Evolutionary conservation across 2,329 filamentous ascomycete genomes (phyloP).

Genomic region (Coniochaeta sp.): DNA sequence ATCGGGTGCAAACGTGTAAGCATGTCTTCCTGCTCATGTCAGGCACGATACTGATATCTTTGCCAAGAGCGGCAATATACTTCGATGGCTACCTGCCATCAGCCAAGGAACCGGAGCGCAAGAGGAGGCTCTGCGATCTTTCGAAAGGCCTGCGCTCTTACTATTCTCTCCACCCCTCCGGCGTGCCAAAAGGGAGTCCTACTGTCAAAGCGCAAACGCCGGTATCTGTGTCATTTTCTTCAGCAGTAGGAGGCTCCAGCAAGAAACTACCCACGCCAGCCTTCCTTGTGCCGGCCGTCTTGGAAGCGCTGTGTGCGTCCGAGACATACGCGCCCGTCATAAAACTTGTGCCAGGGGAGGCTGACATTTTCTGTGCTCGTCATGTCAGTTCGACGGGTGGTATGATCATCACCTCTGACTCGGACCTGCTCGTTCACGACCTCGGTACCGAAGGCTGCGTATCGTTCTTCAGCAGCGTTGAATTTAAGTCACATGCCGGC

Average conservation of each 20-base stretch:
- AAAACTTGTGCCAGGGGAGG: conserved; percentile 71
- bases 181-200: conserved; percentile 8
- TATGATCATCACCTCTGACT: conserved; percentile 72
- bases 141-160: conserved; percentile 48
- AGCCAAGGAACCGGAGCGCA: conserved; percentile 55
- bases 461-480: conserved; percentile 60
- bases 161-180: conserved; percentile 24
- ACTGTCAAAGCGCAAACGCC: conserved; percentile 15
- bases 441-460: conserved; percentile 55
- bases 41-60: background rate
- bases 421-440: conserved; percentile 72
- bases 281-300: conserved; percentile 71
- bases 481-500: conserved; percentile 14
- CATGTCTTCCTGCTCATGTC: background rate
- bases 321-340: conserved; percentile 31
- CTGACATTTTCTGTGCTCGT: conserved; percentile 71
- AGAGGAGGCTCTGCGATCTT: conserved; percentile 50
- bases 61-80: conserved; percentile 57
- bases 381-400: conserved; percentile 47
- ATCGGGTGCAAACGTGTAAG: conserved; percentile 55
- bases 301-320: conserved; percentile 56
- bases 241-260: conserved; percentile 8
- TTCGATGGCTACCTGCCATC: conserved; percentile 79
- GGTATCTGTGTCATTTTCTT: conserved; percentile 7
- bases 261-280: conserved; percentile 35